phyloP scores from a whole-genome alignment of 345 rosid genomes.

The Salix koriyanagi region DNA sequence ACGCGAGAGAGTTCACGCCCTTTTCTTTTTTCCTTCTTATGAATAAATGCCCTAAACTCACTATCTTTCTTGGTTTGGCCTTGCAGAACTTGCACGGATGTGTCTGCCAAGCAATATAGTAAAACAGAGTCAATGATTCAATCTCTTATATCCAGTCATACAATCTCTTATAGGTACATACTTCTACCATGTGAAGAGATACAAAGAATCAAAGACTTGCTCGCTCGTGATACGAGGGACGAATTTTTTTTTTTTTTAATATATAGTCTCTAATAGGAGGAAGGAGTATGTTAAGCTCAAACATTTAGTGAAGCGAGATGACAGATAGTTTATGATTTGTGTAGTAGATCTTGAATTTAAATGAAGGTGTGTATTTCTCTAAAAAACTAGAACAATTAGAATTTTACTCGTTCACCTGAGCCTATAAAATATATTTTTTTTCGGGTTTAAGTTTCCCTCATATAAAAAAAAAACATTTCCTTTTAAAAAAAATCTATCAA shows the following conservation, averaged over 20 bases:
- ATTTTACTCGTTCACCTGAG: too few species aligned
- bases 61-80: not conserved
- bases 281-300: too few species aligned
- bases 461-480: too few species aligned
- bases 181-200: not conserved
- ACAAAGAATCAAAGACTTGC: conserved; percentile 1
- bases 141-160: not conserved
- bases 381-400: rapidly evolving
- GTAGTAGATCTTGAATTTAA: too few species aligned
- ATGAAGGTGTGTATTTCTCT: rapidly evolving
- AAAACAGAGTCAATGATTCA: not conserved
- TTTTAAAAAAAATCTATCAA: too few species aligned
- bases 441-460: too few species aligned
- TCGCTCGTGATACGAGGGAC: not conserved
- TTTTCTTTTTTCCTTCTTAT: not conserved
- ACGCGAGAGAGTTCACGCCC: not conserved
- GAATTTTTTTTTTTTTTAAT: too few species aligned
- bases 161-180: not conserved
- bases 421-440: too few species aligned
- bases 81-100: not conserved
- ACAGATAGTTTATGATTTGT: too few species aligned
- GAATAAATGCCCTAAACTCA: not conserved
- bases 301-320: too few species aligned
- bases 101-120: not conserved
- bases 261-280: too few species aligned